Base-by-base conservation (phyloP, 2,329 filamentous ascomycete genomes). In the Seiridium unicorne region DNA sequence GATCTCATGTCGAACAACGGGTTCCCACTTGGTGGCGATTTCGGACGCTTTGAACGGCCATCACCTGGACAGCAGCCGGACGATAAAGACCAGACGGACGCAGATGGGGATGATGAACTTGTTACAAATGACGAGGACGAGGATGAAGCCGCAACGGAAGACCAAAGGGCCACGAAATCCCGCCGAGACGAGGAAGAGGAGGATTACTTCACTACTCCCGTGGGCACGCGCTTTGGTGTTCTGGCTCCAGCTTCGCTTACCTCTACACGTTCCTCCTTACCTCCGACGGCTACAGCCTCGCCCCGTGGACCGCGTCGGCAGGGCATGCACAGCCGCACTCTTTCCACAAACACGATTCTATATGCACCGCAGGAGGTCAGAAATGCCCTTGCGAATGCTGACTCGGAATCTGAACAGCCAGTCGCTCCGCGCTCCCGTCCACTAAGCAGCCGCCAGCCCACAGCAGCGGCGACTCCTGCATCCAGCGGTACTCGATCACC, bases 101-200 rank as follows among this genome's bases (percentile, higher is more conserved):
- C 89, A 5, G 92, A 96, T 70, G 92, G 92, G 0, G 93, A 97
- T 68, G 93, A 97, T 68, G 93, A 97, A 73, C 79, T 93, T n/a
- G 84, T 91, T 10, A 93, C 90, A 3, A 91, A 93, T 59, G 90
- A 92, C 59, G 90, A 93, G 60, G 86, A 88, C 38, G 84, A 89
- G 47, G 84, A 85, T 59, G 81, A 81, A 13, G 74, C 70, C 69
- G 71, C 76, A 68, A 77, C 78, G 65, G 77, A 82, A 34, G 55
- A 58, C 42, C 55, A 36, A n/a, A 38, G 55, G 18, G 55, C 18
- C 51, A 9, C 32, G 10, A 70, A 76, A 61, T 61, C 69, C 60
- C 35, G 72, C 56, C 65, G 63, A 66, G 46, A 65, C 65, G 58
- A 69, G 60, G 42, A 73, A 18, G 75, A 77, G 7, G 82, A 82